Evolutionary conservation across 306 rosid genomes (phyloP).

Genomic region (Senna tora): DNA sequence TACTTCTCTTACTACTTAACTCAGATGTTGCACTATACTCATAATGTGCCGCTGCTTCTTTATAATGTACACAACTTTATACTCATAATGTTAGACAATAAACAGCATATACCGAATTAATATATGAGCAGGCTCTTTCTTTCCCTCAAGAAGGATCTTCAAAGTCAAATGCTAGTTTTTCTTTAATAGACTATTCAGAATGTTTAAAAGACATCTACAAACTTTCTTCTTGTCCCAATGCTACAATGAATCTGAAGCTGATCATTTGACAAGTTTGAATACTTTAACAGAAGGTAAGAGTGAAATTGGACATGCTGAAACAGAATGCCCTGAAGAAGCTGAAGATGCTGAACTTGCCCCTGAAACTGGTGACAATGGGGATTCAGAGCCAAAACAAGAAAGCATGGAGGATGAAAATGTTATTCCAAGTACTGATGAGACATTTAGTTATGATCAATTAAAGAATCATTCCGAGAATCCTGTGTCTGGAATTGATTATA

Average conservation of each 20-base stretch:
- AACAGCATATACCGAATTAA: constrained; percentile 1
- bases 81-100: constrained; percentile 8
- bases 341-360: constrained; percentile 57
- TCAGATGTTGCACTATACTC: constrained; percentile 6
- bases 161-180: constrained; percentile 15
- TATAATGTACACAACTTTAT: neutral
- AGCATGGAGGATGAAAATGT: constrained; percentile 42
- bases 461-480: constrained; percentile 65
- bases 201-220: neutral
- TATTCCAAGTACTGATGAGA: constrained; percentile 34
- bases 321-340: constrained; percentile 54
- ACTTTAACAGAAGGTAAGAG: constrained; percentile 50
- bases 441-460: constrained; percentile 74
- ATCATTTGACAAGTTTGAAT: constrained; percentile 33
- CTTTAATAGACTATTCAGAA: neutral
- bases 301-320: constrained; percentile 49
- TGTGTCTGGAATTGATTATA: constrained; percentile 69
- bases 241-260: constrained; percentile 15
- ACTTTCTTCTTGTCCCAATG: neutral
- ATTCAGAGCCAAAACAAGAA: constrained; percentile 61
- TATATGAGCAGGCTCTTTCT: constrained; percentile 9
- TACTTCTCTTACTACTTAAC: constrained; percentile 18
- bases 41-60: neutral
- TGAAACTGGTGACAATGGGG: constrained; percentile 46
- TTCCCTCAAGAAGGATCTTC: constrained; percentile 11